These are phyloP conservation scores for Trichoderma guizhouense DNA, from an alignment of 2,329 filamentous ascomycete species.

Conservation along the genomic window DNA sequence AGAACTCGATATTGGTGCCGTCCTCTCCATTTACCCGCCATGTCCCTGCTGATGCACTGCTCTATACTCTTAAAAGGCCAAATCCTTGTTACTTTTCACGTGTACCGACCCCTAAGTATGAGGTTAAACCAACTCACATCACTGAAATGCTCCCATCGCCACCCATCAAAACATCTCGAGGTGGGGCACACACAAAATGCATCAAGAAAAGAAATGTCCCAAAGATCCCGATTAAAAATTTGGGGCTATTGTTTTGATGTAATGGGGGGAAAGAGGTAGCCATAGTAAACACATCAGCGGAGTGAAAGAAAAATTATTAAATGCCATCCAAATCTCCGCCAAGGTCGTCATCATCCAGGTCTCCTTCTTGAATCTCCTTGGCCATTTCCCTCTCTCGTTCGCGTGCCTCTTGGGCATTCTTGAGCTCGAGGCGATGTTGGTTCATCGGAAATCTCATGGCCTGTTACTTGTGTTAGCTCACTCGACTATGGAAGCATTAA, in stretches of 20 bases:
- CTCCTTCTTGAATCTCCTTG: slow-evolving; percentile 97
- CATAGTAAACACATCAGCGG: slow-evolving; percentile 21
- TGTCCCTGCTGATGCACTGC: not conserved
- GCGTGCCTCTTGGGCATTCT: slow-evolving; percentile 97
- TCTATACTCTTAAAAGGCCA: not conserved
- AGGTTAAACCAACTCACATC: not conserved
- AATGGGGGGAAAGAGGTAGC: not conserved
- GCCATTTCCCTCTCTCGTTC: slow-evolving; percentile 95
- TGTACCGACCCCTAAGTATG: not conserved
- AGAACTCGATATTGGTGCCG: not conserved
- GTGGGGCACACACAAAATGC: not conserved
- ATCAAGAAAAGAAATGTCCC: not conserved
- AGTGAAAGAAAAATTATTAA: slow-evolving; percentile 46
- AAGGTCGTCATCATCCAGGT: slow-evolving; percentile 93
- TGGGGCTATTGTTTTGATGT: slow-evolving; percentile 10
- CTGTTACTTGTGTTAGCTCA: slow-evolving; percentile 40
- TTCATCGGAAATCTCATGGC: slow-evolving; percentile 99
- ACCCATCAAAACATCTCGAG: not conserved
- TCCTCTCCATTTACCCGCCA: not conserved
- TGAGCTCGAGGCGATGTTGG: slow-evolving; percentile 92
- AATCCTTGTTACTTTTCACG: not conserved
- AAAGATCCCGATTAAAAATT: not conserved
- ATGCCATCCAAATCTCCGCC: slow-evolving; percentile 95
- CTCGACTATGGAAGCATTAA: not conserved
- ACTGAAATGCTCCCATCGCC: not conserved